phyloP scores from a whole-genome alignment of 208 protist species.

The Crithidia mellificae region DNA sequence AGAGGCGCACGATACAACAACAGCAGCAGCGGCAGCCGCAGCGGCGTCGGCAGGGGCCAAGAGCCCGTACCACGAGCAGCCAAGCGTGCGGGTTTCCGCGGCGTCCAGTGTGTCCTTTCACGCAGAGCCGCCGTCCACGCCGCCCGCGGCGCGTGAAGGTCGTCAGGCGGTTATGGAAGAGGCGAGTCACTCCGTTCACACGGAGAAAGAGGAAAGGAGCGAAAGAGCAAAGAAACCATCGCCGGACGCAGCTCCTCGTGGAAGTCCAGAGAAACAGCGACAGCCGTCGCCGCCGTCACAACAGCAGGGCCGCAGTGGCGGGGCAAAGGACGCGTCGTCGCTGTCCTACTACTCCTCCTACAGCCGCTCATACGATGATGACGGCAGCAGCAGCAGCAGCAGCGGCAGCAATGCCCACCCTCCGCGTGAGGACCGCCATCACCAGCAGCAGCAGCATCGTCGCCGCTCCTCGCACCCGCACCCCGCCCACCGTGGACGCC shows the following conservation, averaged over 20 bases:
- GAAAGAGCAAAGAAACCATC: not conserved
- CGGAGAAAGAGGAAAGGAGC: not conserved
- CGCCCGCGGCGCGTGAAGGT: not conserved
- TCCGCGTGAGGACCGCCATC: not conserved
- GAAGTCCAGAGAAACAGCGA: not conserved
- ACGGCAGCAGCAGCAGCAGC: not conserved
- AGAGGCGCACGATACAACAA: not conserved
- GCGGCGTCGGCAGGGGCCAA: not conserved
- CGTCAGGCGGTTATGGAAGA: not conserved
- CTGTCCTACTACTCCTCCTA: slow-evolving; percentile 17
- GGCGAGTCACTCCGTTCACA: slow-evolving; percentile 12
- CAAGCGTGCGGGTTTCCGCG: slow-evolving; percentile 3
- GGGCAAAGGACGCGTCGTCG: not conserved
- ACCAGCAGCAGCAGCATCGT: not conserved
- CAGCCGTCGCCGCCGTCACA: not conserved
- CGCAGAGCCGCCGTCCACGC: not conserved
- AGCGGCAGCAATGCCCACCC: not conserved
- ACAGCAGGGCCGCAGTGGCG: slow-evolving; percentile 1
- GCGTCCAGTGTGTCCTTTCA: slow-evolving; percentile 11
- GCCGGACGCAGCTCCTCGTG: not conserved
- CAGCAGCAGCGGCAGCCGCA: not conserved
- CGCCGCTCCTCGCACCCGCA: too few species aligned
- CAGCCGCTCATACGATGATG: slow-evolving; percentile 10
- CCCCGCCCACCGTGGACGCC: slow-evolving; percentile 2
- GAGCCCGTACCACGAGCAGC: not conserved